Evolutionary conservation across 495 filamentous ascomycete species (phyloP), one percentile per base, ranked within the genome.

Genomic region (Penicillium longicatenatum): DNA sequence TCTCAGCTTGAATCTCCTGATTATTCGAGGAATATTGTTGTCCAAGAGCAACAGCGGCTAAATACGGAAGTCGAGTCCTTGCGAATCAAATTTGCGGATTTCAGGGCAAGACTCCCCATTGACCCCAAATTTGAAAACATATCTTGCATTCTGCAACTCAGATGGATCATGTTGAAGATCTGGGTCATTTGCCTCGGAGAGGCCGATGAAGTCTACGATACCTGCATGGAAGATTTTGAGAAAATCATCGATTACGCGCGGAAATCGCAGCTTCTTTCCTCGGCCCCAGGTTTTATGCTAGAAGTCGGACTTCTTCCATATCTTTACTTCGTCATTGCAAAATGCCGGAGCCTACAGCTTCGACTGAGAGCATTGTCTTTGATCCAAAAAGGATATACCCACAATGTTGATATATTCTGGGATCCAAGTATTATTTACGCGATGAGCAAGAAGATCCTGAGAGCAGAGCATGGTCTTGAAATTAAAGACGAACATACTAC

Each of bases 141-240:
- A 8, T 44, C 43, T 12, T 20, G 30, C 12, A 49, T 55, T 6
- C 30, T 55, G 31, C 30, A 55, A 19, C 24, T 55, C 14, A 30
- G 54, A 55, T 55, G 54, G 54, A 14, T 41, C 16, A 45, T 39
- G 24, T 39, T 31, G 11, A 55, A 55, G 9, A 55, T 55, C 20
- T 55, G 54, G 54, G 21, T 39, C 6, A 39, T 37, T 10, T 55
- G 42, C 20, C 39, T 39, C 6, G 37, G 37, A 17, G 37, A 39
- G 7, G 14, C 3, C 6, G 16, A 39, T 4, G 16, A 16, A 39
- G 37, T 39, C 4, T 39, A 39, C 16, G 14, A 39, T n/a, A 39
- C 14, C 14, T 39, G 37, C 14, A 39, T 39, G 4, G 16, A 39
- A 6, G 37, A 39, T 17, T 39, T 39, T 12, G 37, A 16, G 8